Evolutionary conservation across 495 filamentous ascomycete genomes (phyloP).

Genomic region (Xylaria palmicola): DNA sequence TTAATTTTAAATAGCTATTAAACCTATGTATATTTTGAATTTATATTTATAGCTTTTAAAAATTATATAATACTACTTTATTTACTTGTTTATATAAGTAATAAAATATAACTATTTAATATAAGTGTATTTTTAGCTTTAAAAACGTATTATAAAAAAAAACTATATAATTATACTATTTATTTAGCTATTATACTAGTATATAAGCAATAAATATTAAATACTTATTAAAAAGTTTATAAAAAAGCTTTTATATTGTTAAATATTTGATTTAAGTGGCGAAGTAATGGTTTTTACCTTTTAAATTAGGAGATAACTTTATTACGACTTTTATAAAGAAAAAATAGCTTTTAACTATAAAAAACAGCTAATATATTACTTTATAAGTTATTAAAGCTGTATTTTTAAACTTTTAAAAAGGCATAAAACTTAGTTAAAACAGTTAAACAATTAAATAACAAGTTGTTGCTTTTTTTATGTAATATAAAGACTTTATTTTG

Average conservation of each 20-base stretch:
- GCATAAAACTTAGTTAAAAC: too few species aligned
- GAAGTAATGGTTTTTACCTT: not conserved
- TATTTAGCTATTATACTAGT: not conserved
- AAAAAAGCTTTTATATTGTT: not conserved
- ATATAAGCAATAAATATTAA: not conserved
- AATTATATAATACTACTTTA: not conserved
- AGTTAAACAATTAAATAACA: too few species aligned
- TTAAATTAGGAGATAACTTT: too few species aligned
- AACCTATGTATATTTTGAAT: not conserved
- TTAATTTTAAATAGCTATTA: not conserved
- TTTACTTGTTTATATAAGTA: not conserved
- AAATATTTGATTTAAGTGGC: not conserved
- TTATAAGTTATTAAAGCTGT: not conserved
- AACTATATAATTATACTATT: not conserved
- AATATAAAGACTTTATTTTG: too few species aligned
- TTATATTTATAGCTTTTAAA: not conserved
- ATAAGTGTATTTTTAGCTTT: not conserved
- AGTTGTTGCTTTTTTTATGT: too few species aligned
- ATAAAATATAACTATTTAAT: not conserved
- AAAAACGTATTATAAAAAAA: not conserved
- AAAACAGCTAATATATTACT: not conserved
- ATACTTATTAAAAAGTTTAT: not conserved
- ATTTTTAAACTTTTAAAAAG: too few species aligned
- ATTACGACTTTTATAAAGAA: too few species aligned
- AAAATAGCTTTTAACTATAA: too few species aligned